These are phyloP conservation scores for Loxodes magnus DNA, from an alignment of 73 alveolate genomes.

Conservation along the genomic window DNA sequence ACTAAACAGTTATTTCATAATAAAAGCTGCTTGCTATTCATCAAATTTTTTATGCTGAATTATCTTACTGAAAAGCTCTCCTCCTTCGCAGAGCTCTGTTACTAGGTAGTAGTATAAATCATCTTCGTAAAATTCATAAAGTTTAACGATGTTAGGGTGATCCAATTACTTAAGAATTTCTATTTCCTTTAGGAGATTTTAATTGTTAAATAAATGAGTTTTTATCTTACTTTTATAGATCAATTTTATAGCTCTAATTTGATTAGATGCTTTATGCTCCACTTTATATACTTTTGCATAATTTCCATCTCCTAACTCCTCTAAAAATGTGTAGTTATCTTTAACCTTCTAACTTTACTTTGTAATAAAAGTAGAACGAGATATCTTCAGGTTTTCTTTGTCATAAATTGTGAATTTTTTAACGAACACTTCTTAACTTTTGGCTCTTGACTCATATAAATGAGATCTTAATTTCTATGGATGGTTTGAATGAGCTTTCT, in stretches of 20 bases:
- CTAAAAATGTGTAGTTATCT: too few species aligned
- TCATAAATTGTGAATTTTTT: too few species aligned
- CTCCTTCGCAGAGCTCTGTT: conserved; percentile 30
- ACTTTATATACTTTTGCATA: too few species aligned
- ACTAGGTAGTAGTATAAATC: conserved; percentile 9
- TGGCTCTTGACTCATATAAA: too few species aligned
- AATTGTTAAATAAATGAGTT: background rate
- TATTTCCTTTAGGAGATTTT: background rate
- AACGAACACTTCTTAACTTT: too few species aligned
- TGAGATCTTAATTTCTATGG: too few species aligned
- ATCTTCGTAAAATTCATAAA: conserved; percentile 22
- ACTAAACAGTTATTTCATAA: conserved; percentile 40
- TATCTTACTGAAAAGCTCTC: conserved; percentile 53
- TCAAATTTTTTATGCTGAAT: conserved; percentile 17
- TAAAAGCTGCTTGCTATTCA: conserved; percentile 43
- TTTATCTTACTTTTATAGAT: background rate
- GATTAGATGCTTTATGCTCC: conserved; percentile 4
- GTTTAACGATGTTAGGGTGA: conserved; percentile 27
- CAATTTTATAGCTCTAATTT: conserved; percentile 2
- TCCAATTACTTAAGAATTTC: conserved; percentile 3
- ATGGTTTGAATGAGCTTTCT: too few species aligned
- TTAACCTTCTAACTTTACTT: too few species aligned
- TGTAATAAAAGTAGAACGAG: too few species aligned
- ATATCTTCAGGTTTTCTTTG: too few species aligned
- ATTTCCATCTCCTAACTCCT: too few species aligned